Base-by-base conservation (phyloP, 805 yeast genomes). In the Candida wancherniae region DNA sequence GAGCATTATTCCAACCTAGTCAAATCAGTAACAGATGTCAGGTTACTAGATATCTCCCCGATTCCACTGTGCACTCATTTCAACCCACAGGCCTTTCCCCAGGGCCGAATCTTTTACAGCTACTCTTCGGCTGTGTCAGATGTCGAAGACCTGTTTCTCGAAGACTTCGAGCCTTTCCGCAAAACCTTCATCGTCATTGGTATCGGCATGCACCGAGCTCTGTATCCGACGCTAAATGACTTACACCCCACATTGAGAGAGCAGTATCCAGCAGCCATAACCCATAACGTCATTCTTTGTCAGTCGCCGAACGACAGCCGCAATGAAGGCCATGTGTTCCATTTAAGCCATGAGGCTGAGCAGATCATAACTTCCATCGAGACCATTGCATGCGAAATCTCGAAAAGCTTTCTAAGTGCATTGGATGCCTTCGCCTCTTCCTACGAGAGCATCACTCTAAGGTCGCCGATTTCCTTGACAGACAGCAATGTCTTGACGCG, bases 131-230 rank as follows among this genome's bases (percentile, higher is more conserved):
- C 71, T 0, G 48, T 59, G 5, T 61, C 71, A 1, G 80, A 75
- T 33, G 67, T 66, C n/a, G 77, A 75, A 23, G 69, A 81, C 16
- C 57, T 78, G 5, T 79, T 82, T 31, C 61, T 90, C 24, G 84
- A 82, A 44, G 97, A 90, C 55, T 77, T 90, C 41, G 97, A 92
- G 57, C 95, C 96, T 1, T 86, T 73, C 56, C 61, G 97, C 30
- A 85, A 86, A 50, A 75, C 83, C 0, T 74, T 85, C 44, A 67
- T 80, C 6, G 77, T 80, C 4, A 28, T 73, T 6, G 78, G 76
- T 0, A 36, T 69, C 10, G 63, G 68, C 1, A 41, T 50, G 14
- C 64, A 61, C 51, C n/a, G n/a, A n/a, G n/a, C n/a, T n/a, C n/a
- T n/a, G n/a, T n/a, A n/a, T n/a, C n/a, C n/a, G n/a, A n/a, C n/a